Conservation (phyloP, 805 yeast species). For the Saccharomyces kudriavzevii region DNA sequence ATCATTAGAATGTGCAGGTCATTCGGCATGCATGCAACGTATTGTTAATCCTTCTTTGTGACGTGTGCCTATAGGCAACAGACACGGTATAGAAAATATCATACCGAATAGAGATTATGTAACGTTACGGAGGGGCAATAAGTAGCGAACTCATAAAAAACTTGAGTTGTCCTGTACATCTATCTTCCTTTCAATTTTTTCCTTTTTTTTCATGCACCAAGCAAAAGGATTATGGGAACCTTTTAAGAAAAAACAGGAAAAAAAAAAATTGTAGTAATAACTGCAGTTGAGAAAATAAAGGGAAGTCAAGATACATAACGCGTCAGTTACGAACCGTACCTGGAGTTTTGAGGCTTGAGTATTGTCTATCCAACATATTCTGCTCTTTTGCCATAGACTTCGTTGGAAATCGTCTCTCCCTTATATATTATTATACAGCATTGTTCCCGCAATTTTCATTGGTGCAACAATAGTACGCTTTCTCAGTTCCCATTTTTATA, state of each 20-base stretch:
- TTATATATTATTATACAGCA: background rate
- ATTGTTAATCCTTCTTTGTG: background rate
- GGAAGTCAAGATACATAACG: background rate
- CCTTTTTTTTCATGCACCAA: background rate
- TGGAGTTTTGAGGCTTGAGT: background rate
- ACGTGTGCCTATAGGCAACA: background rate
- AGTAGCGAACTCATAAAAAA: background rate
- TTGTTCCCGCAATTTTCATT: background rate
- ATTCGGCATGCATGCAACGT: background rate
- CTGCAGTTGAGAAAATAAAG: background rate
- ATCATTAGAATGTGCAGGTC: background rate
- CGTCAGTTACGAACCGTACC: background rate
- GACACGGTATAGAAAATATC: background rate
- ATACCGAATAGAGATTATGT: background rate
- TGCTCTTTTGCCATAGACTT: background rate
- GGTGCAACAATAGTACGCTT: background rate
- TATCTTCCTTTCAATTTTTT: background rate
- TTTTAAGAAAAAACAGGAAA: background rate
- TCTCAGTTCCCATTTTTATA: background rate
- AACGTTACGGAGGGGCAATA: background rate
- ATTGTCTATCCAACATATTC: background rate
- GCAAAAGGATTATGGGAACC: background rate
- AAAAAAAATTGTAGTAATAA: background rate
- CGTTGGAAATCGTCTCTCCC: background rate
- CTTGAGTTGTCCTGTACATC: background rate